Conservation (phyloP, 1,284 basidiomycete genomes). For the Boletus sp. region DNA sequence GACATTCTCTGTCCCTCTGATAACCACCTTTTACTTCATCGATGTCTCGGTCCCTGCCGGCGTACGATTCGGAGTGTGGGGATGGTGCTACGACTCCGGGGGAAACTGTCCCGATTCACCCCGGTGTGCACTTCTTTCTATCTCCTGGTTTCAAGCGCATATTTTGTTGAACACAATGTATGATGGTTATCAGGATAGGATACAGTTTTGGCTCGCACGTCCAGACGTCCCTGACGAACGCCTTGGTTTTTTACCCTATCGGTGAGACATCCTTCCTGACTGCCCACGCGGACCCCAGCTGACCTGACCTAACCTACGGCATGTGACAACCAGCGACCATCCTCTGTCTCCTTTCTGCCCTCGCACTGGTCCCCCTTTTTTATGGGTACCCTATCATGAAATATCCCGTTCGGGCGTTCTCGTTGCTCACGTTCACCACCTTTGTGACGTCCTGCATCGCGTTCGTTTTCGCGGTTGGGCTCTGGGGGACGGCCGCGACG, state of each 20-base stretch:
- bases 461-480: neutral
- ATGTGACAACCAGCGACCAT: neutral
- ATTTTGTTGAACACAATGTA: neutral
- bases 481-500: constrained; percentile 3
- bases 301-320: neutral
- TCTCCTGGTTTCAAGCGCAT: too few species aligned
- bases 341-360: neutral
- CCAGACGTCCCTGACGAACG: constrained; percentile 6
- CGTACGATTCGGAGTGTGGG: constrained; percentile 15
- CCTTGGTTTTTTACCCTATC: constrained; percentile 9
- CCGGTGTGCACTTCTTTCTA: neutral
- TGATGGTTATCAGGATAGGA: constrained; percentile 7
- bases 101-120: constrained; percentile 5
- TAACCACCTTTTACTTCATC: constrained; percentile 13
- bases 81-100: constrained; percentile 14
- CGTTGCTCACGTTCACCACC: neutral
- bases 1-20: constrained; percentile 14
- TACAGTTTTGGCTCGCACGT: constrained; percentile 16
- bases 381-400: neutral
- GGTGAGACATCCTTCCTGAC: neutral
- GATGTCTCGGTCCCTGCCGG: constrained; percentile 4
- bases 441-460: constrained; percentile 2
- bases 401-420: neutral
- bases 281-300: neutral
- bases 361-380: neutral